Evolutionary conservation across 139 green algal species (phyloP).

Genomic region (Tetradesmus lagerheimii): DNA sequence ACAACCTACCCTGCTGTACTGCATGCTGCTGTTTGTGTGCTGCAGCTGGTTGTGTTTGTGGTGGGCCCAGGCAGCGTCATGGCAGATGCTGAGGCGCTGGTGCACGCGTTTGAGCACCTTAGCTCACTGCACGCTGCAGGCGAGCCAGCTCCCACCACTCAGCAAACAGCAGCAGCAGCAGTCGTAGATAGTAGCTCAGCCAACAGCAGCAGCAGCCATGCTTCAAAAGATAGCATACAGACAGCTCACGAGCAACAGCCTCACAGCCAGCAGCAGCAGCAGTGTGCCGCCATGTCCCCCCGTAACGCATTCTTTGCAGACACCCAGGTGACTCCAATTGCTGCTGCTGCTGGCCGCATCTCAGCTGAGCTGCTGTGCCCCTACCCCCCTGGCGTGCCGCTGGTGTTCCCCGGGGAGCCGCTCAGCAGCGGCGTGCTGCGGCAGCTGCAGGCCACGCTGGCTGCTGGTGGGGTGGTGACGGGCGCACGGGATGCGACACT

Average conservation of each 20-base stretch:
- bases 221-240: too few relatives aligned
- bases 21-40: neutral
- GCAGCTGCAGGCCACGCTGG: conserved; percentile 56
- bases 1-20: neutral
- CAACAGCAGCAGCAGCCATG: neutral
- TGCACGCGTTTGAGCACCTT: conserved; percentile 53
- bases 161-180: neutral
- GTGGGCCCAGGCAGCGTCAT: conserved; percentile 68
- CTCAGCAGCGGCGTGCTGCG: conserved; percentile 57
- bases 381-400: conserved; percentile 92
- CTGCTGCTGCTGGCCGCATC: conserved; percentile 52
- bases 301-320: conserved; percentile 71
- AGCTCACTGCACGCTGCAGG: neutral
- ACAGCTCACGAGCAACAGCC: too few relatives aligned
- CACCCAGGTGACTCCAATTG: conserved; percentile 1
- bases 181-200: too few relatives aligned
- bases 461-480: conserved; percentile 64
- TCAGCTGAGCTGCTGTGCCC: conserved; percentile 89
- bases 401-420: conserved; percentile 83
- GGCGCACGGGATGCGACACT: conserved; percentile 65
- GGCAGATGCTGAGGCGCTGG: conserved; percentile 58
- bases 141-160: neutral
- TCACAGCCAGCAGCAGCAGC: neutral
- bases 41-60: conserved; percentile 80
- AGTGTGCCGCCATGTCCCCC: conserved; percentile 54